phyloP scores from a whole-genome alignment of 1,284 basidiomycete genomes.

The Puccinia polysora region DNA sequence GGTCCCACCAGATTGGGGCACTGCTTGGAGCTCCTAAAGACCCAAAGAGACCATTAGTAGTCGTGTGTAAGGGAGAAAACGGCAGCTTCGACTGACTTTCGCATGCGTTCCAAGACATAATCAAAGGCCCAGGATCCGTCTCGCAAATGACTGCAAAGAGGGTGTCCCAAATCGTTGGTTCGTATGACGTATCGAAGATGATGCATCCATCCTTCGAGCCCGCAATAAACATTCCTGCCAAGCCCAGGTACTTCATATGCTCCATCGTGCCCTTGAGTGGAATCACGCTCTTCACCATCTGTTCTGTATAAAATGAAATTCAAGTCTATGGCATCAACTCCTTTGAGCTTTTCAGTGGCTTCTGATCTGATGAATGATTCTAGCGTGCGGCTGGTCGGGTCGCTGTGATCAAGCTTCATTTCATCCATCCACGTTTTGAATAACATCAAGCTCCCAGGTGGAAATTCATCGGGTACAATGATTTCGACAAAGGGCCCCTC shows the following conservation, averaged over 20 bases:
- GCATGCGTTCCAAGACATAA: constrained; percentile 69
- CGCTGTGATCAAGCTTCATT: constrained; percentile 65
- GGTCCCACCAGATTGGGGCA: constrained; percentile 68
- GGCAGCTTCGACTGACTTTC: constrained; percentile 59
- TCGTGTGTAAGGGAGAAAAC: too few relatives aligned
- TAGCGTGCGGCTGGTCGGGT: constrained; percentile 59
- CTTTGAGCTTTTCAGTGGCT: constrained; percentile 66
- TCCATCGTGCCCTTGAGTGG: constrained; percentile 64
- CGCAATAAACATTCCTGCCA: constrained; percentile 71
- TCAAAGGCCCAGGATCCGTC: constrained; percentile 84
- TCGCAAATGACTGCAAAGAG: constrained; percentile 77
- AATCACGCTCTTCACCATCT: constrained; percentile 83
- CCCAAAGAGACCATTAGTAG: background rate
- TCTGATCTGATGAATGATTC: constrained; percentile 53
- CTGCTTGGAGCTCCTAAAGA: constrained; percentile 61
- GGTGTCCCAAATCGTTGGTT: constrained; percentile 84
- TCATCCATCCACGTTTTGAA: constrained; percentile 75
- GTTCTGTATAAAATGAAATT: constrained; percentile 76
- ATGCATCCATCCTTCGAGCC: constrained; percentile 92
- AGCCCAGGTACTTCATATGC: constrained; percentile 70
- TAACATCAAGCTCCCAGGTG: constrained; percentile 83
- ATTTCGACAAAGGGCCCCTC: constrained; percentile 73
- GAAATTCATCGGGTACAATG: constrained; percentile 74
- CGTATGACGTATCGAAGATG: constrained; percentile 73
- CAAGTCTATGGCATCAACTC: constrained; percentile 76